These are phyloP conservation scores for Lepidium campestre DNA, from an alignment of 441 rosid genomes.

Conservation along the genomic window DNA sequence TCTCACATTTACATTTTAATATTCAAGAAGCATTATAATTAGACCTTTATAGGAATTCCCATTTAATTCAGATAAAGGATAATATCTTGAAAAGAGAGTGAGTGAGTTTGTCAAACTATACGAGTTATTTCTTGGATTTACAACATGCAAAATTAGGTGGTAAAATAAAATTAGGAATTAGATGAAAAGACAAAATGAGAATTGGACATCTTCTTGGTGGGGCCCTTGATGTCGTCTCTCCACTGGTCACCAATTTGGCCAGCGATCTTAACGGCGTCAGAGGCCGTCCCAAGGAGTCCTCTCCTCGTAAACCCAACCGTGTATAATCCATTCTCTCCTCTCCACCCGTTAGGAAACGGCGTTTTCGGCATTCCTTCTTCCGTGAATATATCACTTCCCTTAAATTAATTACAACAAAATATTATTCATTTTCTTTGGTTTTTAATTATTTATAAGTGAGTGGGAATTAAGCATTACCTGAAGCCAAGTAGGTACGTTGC, in stretches of 20 bases:
- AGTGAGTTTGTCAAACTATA: not conserved
- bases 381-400: constrained; percentile 62
- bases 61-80: too few species aligned
- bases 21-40: too few species aligned
- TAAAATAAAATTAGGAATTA: constrained; percentile 6
- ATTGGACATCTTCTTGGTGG: constrained; percentile 28
- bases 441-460: not conserved
- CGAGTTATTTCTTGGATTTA: constrained; percentile 22
- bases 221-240: constrained; percentile 46
- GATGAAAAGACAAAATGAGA: constrained; percentile 40
- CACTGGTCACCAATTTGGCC: constrained; percentile 50
- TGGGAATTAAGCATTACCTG: constrained; percentile 40
- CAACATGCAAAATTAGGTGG: constrained; percentile 18
- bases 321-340: constrained; percentile 69
- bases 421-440: not conserved
- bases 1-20: not conserved
- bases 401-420: not conserved
- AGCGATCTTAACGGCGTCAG: constrained; percentile 73
- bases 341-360: constrained; percentile 82
- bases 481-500: constrained; percentile 87
- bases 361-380: constrained; percentile 73
- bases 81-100: too few species aligned
- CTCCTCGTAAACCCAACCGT: constrained; percentile 80
- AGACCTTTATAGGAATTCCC: too few species aligned
- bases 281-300: constrained; percentile 73